Evolutionary conservation across 78 protist genomes (phyloP), one percentile per base, ranked within the genome.

Genomic region (Dictyostelium intermedium): DNA sequence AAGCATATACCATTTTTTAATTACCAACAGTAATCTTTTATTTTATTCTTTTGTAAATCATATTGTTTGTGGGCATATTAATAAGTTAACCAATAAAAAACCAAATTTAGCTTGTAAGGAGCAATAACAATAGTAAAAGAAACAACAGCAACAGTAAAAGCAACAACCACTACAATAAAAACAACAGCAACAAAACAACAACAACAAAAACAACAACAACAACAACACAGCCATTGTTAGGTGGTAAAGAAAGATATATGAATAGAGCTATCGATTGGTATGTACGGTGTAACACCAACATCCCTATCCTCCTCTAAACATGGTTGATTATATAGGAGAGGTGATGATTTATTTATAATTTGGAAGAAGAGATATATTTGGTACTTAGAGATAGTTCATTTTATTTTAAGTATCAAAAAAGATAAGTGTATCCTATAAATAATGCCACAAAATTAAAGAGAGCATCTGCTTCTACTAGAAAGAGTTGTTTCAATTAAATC

Each of bases 311-410:
- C 78, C 0, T 5, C 37, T 0, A 89, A 81, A 81, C 87, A 89
- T 50, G 94, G 94, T n/a, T 89, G 53, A 50, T 70, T 89, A 9
- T 81, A 80, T 69, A 89, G 81, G 56, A 27, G 94, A 14, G 94
- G 94, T 70, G 94, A 89, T 32, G 94, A 89, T 69, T 30, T 89
- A 30, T 25, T 89, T 43, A 41, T 61, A 45, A 89, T 89, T 50
- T 89, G 94, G 94, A 89, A 89, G 14, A 89, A 89, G 39, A 78
- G 94, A 27, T 89, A 89, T n/a, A n/a, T 53, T 89, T 89, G 27
- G 94, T 89, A 47, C 25, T 89, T 1, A 89, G 77, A 35, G 82
- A 89, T 18, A 37, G 83, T 39, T 89, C 86, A 43, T 89, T 89
- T 35, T 89, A 89, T 50, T 89, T 80, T 81, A 83, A 89, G 70